Percentiles rank a stretch among this genome's conserved stretches.
Evolutionary conservation across 2,329 filamentous ascomycete species (phyloP).

Genomic region (Fusarium sp.): DNA sequence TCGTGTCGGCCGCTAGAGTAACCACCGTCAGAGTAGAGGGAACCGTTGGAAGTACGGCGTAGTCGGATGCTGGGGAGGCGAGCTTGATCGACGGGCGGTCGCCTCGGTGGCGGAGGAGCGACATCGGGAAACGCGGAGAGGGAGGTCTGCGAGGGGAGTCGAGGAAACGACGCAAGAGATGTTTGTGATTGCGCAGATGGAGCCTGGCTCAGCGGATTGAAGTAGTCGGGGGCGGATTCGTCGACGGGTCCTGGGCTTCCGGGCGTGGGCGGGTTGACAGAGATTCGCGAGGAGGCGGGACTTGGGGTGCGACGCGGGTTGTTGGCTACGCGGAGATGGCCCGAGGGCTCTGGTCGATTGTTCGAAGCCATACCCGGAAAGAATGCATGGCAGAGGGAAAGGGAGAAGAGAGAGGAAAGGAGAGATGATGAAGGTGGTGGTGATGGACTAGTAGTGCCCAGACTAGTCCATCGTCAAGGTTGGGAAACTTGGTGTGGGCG

Average conservation of each 20-base stretch:
- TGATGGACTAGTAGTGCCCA: background rate
- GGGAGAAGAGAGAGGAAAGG: background rate
- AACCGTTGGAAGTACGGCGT: constrained; percentile 45
- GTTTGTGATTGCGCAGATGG: constrained; percentile 45
- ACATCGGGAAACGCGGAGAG: constrained; percentile 35
- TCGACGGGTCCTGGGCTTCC: constrained; percentile 39
- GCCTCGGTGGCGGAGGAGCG: constrained; percentile 23
- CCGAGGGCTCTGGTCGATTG: constrained; percentile 36
- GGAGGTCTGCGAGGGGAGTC: constrained; percentile 30
- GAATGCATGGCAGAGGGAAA: constrained; percentile 26
- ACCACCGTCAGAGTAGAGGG: constrained; percentile 37
- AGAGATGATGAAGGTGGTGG: background rate
- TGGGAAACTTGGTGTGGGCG: constrained; percentile 2
- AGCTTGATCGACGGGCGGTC: constrained; percentile 33
- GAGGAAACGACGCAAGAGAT: constrained; percentile 31
- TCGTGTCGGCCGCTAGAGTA: constrained; percentile 17
- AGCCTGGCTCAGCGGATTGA: constrained; percentile 41
- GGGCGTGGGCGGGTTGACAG: constrained; percentile 26
- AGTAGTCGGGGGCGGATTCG: constrained; percentile 46
- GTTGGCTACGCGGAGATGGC: constrained; percentile 31
- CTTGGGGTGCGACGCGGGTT: constrained; percentile 33
- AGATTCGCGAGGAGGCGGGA: constrained; percentile 30
- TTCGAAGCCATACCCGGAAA: constrained; percentile 42
- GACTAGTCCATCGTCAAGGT: background rate
- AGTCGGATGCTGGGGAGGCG: constrained; percentile 48